Percentiles rank a stretch among this genome's conserved stretches.
Evolutionary conservation across 2,329 filamentous ascomycete genomes (phyloP).

Genomic region (Calonectria crousiana): DNA sequence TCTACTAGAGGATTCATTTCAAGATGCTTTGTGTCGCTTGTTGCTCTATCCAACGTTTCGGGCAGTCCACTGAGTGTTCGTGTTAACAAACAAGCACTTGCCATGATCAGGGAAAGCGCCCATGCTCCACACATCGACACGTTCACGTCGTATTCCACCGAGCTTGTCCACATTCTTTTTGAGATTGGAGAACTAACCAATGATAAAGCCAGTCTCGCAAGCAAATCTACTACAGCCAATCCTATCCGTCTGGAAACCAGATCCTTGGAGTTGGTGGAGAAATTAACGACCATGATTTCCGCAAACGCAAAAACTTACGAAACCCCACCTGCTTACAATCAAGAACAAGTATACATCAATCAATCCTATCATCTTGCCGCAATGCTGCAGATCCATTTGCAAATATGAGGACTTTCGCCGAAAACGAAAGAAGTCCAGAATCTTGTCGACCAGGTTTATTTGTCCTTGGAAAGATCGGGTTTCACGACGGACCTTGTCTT

Average conservation of each 20-base stretch:
- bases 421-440: neutral
- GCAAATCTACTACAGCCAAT: neutral
- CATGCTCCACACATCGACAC: neutral
- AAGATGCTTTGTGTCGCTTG: conserved; percentile 14
- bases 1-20: neutral
- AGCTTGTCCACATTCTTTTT: neutral
- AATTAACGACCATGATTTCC: neutral
- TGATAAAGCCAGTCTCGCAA: neutral
- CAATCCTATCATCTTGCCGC: neutral
- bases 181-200: neutral
- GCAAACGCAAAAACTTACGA: neutral
- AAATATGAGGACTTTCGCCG: neutral
- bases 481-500: conserved; percentile 1
- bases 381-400: neutral
- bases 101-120: neutral
- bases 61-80: neutral
- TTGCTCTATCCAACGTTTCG: conserved; percentile 7
- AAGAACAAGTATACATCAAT: neutral
- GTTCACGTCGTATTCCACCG: conserved; percentile 8
- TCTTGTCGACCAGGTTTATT: neutral
- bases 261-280: neutral
- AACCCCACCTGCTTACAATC: too few species aligned
- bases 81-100: neutral
- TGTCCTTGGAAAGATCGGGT: neutral
- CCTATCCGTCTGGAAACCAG: neutral